Evolutionary conservation across 2,329 filamentous ascomycete species (phyloP).

Genomic region (Biscogniauxia marginata): DNA sequence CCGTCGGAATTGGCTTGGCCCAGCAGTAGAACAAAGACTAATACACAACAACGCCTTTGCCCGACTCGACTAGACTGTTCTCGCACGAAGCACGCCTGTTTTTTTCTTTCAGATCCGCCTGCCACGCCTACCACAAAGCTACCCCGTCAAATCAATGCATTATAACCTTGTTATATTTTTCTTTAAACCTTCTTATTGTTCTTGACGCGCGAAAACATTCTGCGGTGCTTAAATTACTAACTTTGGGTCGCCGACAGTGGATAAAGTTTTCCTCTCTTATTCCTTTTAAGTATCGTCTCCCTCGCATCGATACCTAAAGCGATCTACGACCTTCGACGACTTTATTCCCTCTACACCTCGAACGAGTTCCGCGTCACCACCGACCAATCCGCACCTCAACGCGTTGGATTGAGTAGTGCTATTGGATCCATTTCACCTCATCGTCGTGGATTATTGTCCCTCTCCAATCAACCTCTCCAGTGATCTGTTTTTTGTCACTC

Average conservation of each 20-base stretch:
- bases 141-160: background rate
- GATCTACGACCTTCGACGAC: background rate
- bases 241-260: background rate
- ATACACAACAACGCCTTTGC: background rate
- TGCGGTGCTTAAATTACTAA: background rate
- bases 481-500: conserved; percentile 4
- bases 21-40: background rate
- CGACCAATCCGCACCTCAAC: background rate
- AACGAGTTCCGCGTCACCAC: background rate
- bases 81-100: background rate
- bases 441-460: background rate
- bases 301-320: background rate
- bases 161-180: background rate
- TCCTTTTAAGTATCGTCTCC: background rate
- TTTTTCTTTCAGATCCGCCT: background rate
- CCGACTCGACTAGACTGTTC: background rate
- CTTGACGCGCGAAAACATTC: background rate
- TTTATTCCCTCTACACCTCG: background rate
- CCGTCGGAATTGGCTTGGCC: background rate
- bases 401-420: background rate
- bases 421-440: background rate
- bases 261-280: background rate
- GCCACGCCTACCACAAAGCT: background rate
- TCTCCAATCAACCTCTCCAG: background rate
- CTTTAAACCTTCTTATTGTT: background rate